A percentile compares a stretch with the other conserved stretches of the same genome.
phyloP scores from a whole-genome alignment of 129 eudicot species.

The Centaurea solstitialis region DNA sequence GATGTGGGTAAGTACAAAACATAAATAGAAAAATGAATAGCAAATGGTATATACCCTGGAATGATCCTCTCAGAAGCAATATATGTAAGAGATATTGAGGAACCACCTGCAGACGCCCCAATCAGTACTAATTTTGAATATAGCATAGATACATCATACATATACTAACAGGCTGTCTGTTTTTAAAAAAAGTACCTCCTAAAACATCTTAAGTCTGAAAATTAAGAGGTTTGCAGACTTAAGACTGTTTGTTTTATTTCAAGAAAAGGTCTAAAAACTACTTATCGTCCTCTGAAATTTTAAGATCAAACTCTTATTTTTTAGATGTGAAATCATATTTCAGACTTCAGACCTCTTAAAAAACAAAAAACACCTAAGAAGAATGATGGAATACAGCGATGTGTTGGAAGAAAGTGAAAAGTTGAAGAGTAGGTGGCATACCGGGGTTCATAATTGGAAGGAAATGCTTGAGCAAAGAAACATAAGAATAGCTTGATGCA shows the following conservation, averaged over 20 bases:
- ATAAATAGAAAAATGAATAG: constrained; percentile 3
- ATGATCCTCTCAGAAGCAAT: constrained; percentile 95
- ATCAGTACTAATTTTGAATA: background rate
- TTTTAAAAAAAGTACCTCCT: too few relatives aligned
- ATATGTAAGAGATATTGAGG: constrained; percentile 88
- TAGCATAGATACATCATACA: background rate
- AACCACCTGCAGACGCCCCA: constrained; percentile 63
- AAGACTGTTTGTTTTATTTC: too few relatives aligned
- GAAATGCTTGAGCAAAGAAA: constrained; percentile 89
- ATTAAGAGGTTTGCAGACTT: too few relatives aligned
- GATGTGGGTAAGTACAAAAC: background rate
- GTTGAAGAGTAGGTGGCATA: constrained; percentile 21
- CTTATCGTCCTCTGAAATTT: too few relatives aligned
- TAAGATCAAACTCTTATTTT: too few relatives aligned
- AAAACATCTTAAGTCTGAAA: too few relatives aligned
- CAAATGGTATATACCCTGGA: constrained; percentile 60
- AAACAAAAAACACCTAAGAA: background rate
- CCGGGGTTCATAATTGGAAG: constrained; percentile 96
- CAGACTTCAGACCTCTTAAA: too few relatives aligned
- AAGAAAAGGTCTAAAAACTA: too few relatives aligned
- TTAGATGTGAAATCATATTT: too few relatives aligned
- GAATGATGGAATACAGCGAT: background rate
- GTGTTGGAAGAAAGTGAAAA: background rate
- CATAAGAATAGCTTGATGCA: constrained; percentile 93
- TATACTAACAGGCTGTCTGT: too few relatives aligned